Percentiles rank a stretch among this genome's conserved stretches.
Evolutionary conservation across 1,139 yeast species (phyloP).

Genomic region (Sugiyamaella castrensis): DNA sequence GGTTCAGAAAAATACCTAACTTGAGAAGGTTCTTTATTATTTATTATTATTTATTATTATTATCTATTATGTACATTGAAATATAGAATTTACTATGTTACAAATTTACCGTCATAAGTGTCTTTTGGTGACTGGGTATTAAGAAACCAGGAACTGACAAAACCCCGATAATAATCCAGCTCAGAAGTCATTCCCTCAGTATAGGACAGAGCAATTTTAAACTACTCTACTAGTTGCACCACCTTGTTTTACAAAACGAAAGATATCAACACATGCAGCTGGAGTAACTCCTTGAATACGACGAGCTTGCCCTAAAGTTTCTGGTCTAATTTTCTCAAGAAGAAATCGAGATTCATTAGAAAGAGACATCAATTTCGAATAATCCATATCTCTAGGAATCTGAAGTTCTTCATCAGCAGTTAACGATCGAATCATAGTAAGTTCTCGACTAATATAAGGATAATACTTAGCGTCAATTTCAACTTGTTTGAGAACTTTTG

Average conservation of each 20-base stretch:
- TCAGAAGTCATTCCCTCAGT: too few relatives aligned
- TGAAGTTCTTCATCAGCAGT: slow-evolving; percentile 74
- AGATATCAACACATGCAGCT: slow-evolving; percentile 40
- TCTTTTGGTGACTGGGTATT: too few relatives aligned
- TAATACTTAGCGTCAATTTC: slow-evolving; percentile 80
- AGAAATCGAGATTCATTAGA: slow-evolving; percentile 73
- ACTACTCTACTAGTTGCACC: not conserved
- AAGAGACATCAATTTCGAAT: slow-evolving; percentile 49
- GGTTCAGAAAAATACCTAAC: slow-evolving; percentile 10
- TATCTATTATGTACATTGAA: too few relatives aligned
- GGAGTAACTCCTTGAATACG: slow-evolving; percentile 95
- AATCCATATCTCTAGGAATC: slow-evolving; percentile 65
- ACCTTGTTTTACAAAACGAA: slow-evolving; percentile 22
- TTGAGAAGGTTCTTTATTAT: too few relatives aligned
- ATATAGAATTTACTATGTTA: too few relatives aligned
- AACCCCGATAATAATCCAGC: too few relatives aligned
- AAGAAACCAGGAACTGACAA: too few relatives aligned
- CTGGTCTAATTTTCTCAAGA: slow-evolving; percentile 74
- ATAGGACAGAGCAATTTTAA: not conserved
- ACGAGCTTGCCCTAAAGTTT: slow-evolving; percentile 91
- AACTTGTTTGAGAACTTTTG: slow-evolving; percentile 56
- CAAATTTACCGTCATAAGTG: too few relatives aligned
- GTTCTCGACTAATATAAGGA: slow-evolving; percentile 75
- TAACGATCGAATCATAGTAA: slow-evolving; percentile 67
- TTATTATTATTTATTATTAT: too few relatives aligned